A percentile compares a stretch with the other conserved stretches of the same genome.
Conservation (phyloP, 2,329 filamentous ascomycete genomes). For the Cladosporium cucumerinum region DNA sequence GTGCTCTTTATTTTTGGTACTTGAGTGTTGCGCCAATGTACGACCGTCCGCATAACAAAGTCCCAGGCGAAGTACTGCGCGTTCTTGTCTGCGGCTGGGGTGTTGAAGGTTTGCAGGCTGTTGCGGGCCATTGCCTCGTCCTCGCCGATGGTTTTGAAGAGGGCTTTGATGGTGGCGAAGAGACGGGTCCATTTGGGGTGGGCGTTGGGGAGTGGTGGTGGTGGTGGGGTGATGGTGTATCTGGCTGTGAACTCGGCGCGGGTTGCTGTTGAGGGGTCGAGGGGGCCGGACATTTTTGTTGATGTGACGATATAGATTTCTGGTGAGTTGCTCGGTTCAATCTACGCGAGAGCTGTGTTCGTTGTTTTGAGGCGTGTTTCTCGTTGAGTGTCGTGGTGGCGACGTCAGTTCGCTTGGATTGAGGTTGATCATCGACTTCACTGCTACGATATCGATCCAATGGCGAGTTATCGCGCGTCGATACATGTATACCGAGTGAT, state of each 20-base stretch:
- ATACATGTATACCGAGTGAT: neutral
- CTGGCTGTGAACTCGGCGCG: neutral
- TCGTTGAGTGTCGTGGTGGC: neutral
- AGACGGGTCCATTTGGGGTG: neutral
- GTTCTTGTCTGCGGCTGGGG: slow-evolving; percentile 5
- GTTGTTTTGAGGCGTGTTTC: too few species aligned
- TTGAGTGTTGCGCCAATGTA: too few species aligned
- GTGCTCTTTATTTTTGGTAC: too few species aligned
- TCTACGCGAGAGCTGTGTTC: neutral
- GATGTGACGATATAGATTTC: neutral
- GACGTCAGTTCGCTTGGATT: neutral
- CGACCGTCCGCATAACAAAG: neutral
- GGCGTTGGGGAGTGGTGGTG: neutral
- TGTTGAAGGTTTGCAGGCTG: neutral
- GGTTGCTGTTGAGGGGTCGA: neutral
- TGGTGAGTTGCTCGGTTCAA: neutral
- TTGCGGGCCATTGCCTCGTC: slow-evolving; percentile 4
- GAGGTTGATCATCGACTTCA: neutral
- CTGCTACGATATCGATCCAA: neutral
- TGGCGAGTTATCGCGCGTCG: neutral
- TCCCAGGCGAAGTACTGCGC: slow-evolving; percentile 5
- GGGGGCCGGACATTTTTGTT: neutral
- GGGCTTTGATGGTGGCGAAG: neutral
- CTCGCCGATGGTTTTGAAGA: neutral
- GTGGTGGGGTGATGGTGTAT: neutral